phyloP scores from a whole-genome alignment of 768 basidiomycete species.

The Boletus speciosus region DNA sequence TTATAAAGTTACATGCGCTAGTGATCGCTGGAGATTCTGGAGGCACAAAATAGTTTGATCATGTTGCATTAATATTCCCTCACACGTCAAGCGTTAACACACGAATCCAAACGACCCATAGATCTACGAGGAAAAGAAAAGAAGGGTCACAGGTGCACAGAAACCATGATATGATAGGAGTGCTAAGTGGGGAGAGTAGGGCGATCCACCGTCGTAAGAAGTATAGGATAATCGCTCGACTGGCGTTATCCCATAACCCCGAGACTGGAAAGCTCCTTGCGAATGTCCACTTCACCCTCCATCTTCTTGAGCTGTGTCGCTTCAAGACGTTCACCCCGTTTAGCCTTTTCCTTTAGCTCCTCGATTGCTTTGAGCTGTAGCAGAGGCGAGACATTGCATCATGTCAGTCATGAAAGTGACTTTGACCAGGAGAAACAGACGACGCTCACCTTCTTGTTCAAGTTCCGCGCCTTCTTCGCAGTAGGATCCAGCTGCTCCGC shows the following conservation, averaged over 20 bases:
- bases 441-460: slow-evolving; percentile 83
- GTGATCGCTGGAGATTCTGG: neutral
- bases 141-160: neutral
- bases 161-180: neutral
- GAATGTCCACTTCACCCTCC: slow-evolving; percentile 82
- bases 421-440: neutral
- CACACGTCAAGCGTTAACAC: neutral
- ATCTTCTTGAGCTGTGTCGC: slow-evolving; percentile 97
- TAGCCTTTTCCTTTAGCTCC: slow-evolving; percentile 90
- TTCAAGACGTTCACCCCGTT: slow-evolving; percentile 87
- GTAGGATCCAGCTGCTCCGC: slow-evolving; percentile 66
- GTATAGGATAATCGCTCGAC: neutral
- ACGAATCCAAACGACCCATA: slow-evolving; percentile 2
- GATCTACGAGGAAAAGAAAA: slow-evolving; percentile 1
- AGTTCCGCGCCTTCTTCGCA: slow-evolving; percentile 91
- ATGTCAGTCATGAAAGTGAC: neutral
- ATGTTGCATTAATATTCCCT: neutral
- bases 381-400: neutral
- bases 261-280: slow-evolving; percentile 63
- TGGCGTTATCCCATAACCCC: slow-evolving; percentile 18
- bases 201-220: neutral
- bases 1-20: neutral
- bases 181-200: neutral
- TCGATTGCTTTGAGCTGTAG: slow-evolving; percentile 94
- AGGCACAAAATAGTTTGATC: neutral